Percentiles rank a stretch among this genome's conserved stretches.
Conservation (phyloP, 2,329 filamentous ascomycete genomes). For the Fusarium dlaminii region DNA sequence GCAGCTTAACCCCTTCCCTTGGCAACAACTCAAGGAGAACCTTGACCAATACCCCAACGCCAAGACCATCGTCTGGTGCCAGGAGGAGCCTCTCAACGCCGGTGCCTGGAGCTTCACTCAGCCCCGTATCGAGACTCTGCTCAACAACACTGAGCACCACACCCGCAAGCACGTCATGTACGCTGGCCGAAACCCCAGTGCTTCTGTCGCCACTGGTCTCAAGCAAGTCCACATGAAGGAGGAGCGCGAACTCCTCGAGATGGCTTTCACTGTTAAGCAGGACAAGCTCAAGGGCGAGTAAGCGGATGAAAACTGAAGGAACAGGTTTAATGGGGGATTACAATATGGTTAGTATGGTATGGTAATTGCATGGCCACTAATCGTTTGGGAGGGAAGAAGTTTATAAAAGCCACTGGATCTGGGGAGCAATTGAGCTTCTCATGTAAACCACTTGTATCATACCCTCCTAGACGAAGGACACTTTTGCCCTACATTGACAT, state of each 20-base stretch:
- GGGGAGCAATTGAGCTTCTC: conserved; percentile 38
- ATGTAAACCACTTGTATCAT: conserved; percentile 49
- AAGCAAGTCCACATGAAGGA: conserved; percentile 92
- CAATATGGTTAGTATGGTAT: conserved; percentile 25
- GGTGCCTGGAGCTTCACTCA: conserved; percentile 98
- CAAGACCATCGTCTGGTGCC: conserved; percentile 95
- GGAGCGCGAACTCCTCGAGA: conserved; percentile 82
- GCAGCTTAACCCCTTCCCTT: conserved; percentile 98
- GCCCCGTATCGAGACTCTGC: conserved; percentile 93
- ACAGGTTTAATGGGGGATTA: conserved; percentile 7
- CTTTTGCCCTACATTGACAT: conserved; percentile 37
- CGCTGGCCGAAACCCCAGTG: conserved; percentile 91
- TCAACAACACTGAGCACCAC: conserved; percentile 93
- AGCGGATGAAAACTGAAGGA: conserved; percentile 5
- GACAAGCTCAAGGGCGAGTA: conserved; percentile 76
- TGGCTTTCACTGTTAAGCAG: conserved; percentile 71
- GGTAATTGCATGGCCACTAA: conserved; percentile 28
- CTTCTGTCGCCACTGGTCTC: conserved; percentile 90
- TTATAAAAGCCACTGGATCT: conserved; percentile 34
- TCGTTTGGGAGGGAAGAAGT: conserved; percentile 39
- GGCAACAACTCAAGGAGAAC: conserved; percentile 96
- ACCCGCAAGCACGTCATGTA: conserved; percentile 97
- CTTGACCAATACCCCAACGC: conserved; percentile 97
- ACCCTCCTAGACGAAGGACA: conserved; percentile 45
- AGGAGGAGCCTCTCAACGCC: conserved; percentile 97